Base-by-base conservation (phyloP, 768 basidiomycete species). In the Tricholoma terreum region DNA sequence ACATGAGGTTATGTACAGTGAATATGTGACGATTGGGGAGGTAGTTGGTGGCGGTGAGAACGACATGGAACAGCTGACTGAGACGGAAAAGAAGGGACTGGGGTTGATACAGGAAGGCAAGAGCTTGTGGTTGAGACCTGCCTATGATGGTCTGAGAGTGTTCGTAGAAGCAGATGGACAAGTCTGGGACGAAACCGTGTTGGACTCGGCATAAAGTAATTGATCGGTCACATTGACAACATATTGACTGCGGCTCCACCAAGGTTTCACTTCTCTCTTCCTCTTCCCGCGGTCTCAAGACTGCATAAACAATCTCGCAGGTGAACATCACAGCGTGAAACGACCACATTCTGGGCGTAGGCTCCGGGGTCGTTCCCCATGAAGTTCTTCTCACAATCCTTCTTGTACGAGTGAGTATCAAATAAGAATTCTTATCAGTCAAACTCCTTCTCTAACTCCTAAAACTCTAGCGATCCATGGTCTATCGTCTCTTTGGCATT, bases 401-500 rank as follows among this genome's bases (percentile, higher is more conserved):
- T 78, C 71, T 70, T 77, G 59, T 84, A 82, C 70, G 80, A 84
- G 82, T 82, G 63, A 55, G 79, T 73, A 30, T 11, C 12, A n/a
- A 45, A n/a, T 27, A n/a, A 33, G 17, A 34, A 6, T 24, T 49
- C 55, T 24, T 24, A 31, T 7, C 22, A 30, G 34, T 52, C 31
- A 50, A 52, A 50, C 50, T 61, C 33, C 53, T 31, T 57, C 45
- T 57, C 64, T 64, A 19, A 69, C 63, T 46, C 54, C 57, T 14
- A 50, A 24, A 59, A 14, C 14, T n/a, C 6, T 64, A 94, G 94
- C 80, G 92, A 97, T 83, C 84, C 94, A 71, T 94, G 95, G 85
- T 80, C 91, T 56, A 95, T 91, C 63, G 91, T 96, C 58, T 86
- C 95, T 17, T 80, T 96, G 61, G 95, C 95, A 11, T 97, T 90